Conservation (phyloP, 1,284 basidiomycete genomes). For the Microbotryum silenes-acaulis region DNA sequence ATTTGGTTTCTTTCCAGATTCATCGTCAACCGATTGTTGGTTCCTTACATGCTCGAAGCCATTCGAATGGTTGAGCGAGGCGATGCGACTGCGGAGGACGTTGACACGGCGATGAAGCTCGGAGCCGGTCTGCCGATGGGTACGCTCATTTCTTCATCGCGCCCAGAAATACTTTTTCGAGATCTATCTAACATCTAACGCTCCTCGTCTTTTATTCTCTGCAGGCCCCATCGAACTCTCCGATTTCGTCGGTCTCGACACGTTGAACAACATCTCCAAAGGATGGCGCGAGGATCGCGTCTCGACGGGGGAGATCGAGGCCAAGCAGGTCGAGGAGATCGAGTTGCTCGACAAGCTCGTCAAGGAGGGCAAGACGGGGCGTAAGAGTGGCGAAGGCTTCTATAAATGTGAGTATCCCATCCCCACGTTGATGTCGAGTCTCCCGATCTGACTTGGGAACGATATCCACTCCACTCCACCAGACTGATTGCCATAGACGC, state of each 20-base stretch:
- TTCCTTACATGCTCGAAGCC: conserved; percentile 52
- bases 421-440: too few relatives aligned
- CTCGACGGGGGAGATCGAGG: conserved; percentile 42
- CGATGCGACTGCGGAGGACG: conserved; percentile 51
- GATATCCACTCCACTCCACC: too few relatives aligned
- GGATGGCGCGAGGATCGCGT: conserved; percentile 50
- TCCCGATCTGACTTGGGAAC: too few relatives aligned
- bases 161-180: not conserved
- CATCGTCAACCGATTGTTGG: conserved; percentile 50
- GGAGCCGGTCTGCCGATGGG: conserved; percentile 45
- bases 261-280: conserved; percentile 44
- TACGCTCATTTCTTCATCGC: not conserved
- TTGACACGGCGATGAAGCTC: conserved; percentile 54
- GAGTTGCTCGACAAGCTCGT: conserved; percentile 47
- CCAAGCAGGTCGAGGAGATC: conserved; percentile 46
- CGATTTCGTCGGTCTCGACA: conserved; percentile 39
- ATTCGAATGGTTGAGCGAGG: conserved; percentile 53
- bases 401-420: conserved; percentile 39
- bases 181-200: conserved; percentile 15
- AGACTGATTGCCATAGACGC: too few relatives aligned
- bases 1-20: conserved; percentile 36
- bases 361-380: conserved; percentile 48
- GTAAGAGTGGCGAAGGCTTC: conserved; percentile 50
- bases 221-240: conserved; percentile 51
- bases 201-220: conserved; percentile 18